A percentile compares a stretch with the other conserved stretches of the same genome.
These are phyloP conservation scores for Boletellus sp. DNA, from an alignment of 768 basidiomycete species.

Conservation along the genomic window DNA sequence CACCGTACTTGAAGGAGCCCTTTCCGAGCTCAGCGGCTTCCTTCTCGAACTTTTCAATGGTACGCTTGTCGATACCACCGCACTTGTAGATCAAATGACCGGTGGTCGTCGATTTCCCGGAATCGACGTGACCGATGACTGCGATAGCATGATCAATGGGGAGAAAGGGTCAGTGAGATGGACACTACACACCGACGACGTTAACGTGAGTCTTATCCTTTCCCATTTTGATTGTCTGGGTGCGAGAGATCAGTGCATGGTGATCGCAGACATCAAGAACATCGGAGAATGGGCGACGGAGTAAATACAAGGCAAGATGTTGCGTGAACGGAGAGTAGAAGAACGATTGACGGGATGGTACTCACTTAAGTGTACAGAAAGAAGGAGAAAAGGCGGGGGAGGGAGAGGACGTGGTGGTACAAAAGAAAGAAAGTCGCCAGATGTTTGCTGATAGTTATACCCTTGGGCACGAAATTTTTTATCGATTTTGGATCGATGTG, in stretches of 20 bases:
- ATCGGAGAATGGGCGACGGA: constrained; percentile 7
- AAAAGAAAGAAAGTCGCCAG: constrained; percentile 32
- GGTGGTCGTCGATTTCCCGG: constrained; percentile 99
- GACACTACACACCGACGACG: constrained; percentile 77
- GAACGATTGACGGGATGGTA: constrained; percentile 14
- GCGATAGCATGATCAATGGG: constrained; percentile 30
- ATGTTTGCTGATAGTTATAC: constrained; percentile 62
- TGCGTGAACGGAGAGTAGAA: constrained; percentile 22
- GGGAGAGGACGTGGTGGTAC: constrained; percentile 35
- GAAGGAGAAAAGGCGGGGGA: constrained; percentile 30
- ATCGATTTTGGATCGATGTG: constrained; percentile 65
- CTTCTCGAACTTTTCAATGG: constrained; percentile 99
- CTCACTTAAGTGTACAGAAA: constrained; percentile 45
- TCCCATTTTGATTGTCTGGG: constrained; percentile 77
- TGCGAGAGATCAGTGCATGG: constrained; percentile 10
- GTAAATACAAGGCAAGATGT: constrained; percentile 13
- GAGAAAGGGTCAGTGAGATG: not conserved
- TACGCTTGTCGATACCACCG: constrained; percentile 99
- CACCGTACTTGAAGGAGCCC: constrained; percentile 97
- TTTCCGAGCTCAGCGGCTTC: constrained; percentile 99
- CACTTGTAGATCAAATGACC: constrained; percentile 99
- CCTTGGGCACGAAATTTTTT: constrained; percentile 52
- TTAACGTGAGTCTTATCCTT: constrained; percentile 96
- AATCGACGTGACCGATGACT: constrained; percentile 99
- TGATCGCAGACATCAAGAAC: constrained; percentile 25